Percentiles rank a stretch among this genome's conserved stretches.
phyloP scores from a whole-genome alignment of 805 yeast species.

The Myxozyma nipponensis region DNA sequence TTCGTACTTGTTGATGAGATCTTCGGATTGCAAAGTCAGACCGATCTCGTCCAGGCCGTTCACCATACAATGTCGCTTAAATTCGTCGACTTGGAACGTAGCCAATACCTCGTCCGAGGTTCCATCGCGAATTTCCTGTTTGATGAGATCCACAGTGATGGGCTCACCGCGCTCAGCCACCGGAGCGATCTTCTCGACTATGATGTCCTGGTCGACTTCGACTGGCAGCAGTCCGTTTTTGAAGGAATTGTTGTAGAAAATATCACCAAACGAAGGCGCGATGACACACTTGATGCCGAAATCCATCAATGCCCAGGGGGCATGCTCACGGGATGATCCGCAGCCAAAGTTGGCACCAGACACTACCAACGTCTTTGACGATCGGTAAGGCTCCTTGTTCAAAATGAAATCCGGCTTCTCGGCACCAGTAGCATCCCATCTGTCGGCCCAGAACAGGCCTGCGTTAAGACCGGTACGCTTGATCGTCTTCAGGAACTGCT shows the following conservation, averaged over 20 bases:
- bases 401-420: conserved; percentile 65
- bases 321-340: conserved; percentile 98
- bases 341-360: conserved; percentile 98
- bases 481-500: conserved; percentile 95
- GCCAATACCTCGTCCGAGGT: conserved; percentile 67
- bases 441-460: conserved; percentile 88
- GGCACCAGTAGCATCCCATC: conserved; percentile 64
- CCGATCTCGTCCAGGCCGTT: conserved; percentile 98
- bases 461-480: conserved; percentile 89
- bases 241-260: conserved; percentile 94
- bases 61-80: conserved; percentile 90
- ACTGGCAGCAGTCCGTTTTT: conserved; percentile 94
- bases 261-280: conserved; percentile 98
- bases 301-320: conserved; percentile 98
- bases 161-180: conserved; percentile 68
- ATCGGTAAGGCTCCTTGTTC: conserved; percentile 77
- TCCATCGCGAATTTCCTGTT: conserved; percentile 69
- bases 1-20: conserved; percentile 70
- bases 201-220: conserved; percentile 76
- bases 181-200: conserved; percentile 69
- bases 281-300: conserved; percentile 94
- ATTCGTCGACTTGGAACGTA: conserved; percentile 80
- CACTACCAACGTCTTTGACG: conserved; percentile 79
- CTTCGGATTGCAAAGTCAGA: conserved; percentile 85
- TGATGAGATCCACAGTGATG: conserved; percentile 78